Base-by-base conservation (phyloP, 345 rosid genomes). In the Lagerstroemia speciosa region DNA sequence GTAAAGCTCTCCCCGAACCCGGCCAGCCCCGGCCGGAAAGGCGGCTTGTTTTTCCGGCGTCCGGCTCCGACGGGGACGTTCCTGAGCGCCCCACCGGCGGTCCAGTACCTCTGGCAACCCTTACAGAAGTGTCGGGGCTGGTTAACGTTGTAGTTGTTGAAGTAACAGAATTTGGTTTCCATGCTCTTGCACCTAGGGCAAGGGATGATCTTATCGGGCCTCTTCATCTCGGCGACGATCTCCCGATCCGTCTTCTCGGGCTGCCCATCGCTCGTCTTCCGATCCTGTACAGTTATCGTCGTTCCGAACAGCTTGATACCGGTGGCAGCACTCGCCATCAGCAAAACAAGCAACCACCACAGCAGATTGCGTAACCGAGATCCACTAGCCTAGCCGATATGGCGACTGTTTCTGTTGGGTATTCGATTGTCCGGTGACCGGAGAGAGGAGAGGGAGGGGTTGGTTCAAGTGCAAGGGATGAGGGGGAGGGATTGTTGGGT, bases 71-170 rank as follows among this genome's bases (percentile, higher is more conserved):
- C 86, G 0, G 98, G 98, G 34, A 93, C 98, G 70, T 93, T 91
- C 34, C 98, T 79, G 37, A 93, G 94, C 71, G 94, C 94, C 30
- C 98, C 98, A 19, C 98, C 98, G 1, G 96, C 96, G 0, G 98
- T 93, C 98, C 98, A 93, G 72, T 93, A 93, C 78, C 98, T 83
- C 72, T 93, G 98, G 77, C 98, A 93, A 55, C 97, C 97, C 83
- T 84, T 93, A 65, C 98, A 93, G 78, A 89, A 93, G 71, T 93
- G 96, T 64, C 98, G 73, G n/a, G 98, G 98, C 80, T 91, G 98
- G 73, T 93, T 93, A 46, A 93, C 97, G 81, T 93, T 93, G 87
- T 93, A 93, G 69, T 93, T 93, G 68, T 93, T 93, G 82, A 93
- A 93, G 80, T 93, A 93, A 77, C 98, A 93, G 71, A 93, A 93